Base-by-base conservation (phyloP, 805 yeast genomes). In the Tanozyma kutaoensis region DNA sequence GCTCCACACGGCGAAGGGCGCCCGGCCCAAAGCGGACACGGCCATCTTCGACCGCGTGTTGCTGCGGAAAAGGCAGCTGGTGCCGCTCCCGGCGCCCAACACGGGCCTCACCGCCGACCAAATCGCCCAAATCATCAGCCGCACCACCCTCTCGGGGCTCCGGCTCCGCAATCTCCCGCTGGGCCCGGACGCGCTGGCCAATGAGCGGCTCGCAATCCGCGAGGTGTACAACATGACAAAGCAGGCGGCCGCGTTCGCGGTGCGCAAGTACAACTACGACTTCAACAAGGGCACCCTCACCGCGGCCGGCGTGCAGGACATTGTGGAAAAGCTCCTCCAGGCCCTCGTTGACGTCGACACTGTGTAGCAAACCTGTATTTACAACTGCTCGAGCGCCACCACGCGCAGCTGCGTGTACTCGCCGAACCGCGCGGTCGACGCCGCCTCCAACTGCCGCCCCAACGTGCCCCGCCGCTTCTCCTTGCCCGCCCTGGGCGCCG, bases 151-250 rank as follows among this genome's bases (percentile, higher is more conserved):
- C n/a, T 55, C 63, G 12, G 66, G 65, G 7, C 40, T 60, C 13
- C 43, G 66, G 28, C 46, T 60, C 10, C 45, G 66, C 22, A 66
- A 65, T 5, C 38, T 58, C 19, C 42, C 53, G 11, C 38, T 45
- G 4, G 29, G 30, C 15, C 33, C 39, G 28, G 30, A 35, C 15
- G 30, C 38, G 12, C 34, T 47, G 9, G 26, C 35, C 7, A 55
- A 55, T 30, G 61, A 58, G 22, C 51, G 46, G 27, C 30, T 58
- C 12, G 48, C 54, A 19, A 46, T 56, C 12, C 52, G 55, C 26
- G 66, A 59, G 30, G 47, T 57, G 7, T 57, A 55, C 37, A 58
- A 52, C 24, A 57, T 57, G 62, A 56, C 65, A 1, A 45, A 39
- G 29, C 50, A 54, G 28, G 44, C 61, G 2, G 43, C 65, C 3